A percentile compares a stretch with the other conserved stretches of the same genome.
phyloP scores from a whole-genome alignment of 768 basidiomycete genomes.

The Porphyrellus cyaneotinctus region DNA sequence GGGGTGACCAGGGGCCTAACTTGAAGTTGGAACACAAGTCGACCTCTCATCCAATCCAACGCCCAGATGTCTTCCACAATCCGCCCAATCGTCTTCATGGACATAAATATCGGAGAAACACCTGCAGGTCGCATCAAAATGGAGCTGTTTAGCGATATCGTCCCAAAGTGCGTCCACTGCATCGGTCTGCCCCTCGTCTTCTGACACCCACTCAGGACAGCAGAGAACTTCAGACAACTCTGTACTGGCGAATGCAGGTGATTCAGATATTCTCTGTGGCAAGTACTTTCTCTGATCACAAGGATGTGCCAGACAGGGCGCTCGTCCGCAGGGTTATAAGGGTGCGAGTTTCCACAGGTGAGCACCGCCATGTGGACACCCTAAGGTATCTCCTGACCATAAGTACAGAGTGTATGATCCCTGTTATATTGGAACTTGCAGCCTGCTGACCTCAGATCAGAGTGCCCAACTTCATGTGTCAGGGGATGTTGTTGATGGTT shows the following conservation, averaged over 20 bases:
- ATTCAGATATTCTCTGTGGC: slow-evolving; percentile 12
- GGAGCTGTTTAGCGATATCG: slow-evolving; percentile 94
- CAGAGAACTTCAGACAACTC: slow-evolving; percentile 95
- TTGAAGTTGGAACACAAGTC: background rate
- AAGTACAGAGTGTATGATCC: slow-evolving; percentile 61
- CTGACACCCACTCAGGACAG: slow-evolving; percentile 56
- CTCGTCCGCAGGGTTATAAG: slow-evolving; percentile 88
- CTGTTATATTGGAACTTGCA: slow-evolving; percentile 1
- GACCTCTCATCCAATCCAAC: background rate
- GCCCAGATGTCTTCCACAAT: slow-evolving; percentile 42
- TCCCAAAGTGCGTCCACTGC: slow-evolving; percentile 68
- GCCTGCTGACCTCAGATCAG: slow-evolving; percentile 35
- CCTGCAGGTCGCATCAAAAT: slow-evolving; percentile 94
- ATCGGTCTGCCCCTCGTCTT: slow-evolving; percentile 1
- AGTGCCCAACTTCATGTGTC: slow-evolving; percentile 94
- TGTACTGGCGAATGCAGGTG: slow-evolving; percentile 97
- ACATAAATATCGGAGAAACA: slow-evolving; percentile 94
- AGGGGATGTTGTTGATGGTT: slow-evolving; percentile 45
- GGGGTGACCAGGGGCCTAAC: too few species aligned
- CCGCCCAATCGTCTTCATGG: slow-evolving; percentile 95
- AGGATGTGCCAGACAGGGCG: slow-evolving; percentile 40
- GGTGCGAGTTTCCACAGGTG: slow-evolving; percentile 89
- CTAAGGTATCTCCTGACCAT: slow-evolving; percentile 7
- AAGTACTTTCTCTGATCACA: slow-evolving; percentile 7
- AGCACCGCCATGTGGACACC: slow-evolving; percentile 20